Percentiles rank a stretch among this genome's conserved stretches.
These are phyloP conservation scores for Solanum neorickii DNA, from an alignment of 257 asterid species.

Conservation along the genomic window DNA sequence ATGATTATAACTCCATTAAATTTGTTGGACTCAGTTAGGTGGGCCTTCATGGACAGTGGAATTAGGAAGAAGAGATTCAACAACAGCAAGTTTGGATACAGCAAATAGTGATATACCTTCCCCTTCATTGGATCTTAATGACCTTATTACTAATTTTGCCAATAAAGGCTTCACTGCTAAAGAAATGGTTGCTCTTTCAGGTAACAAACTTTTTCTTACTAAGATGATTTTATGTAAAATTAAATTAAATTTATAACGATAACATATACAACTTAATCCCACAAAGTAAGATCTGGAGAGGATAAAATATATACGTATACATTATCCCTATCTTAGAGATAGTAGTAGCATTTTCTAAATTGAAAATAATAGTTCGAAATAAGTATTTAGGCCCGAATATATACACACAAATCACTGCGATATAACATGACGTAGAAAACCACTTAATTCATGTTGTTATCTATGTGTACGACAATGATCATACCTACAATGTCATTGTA, in stretches of 20 bases:
- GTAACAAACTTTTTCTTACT: slow-evolving; percentile 1
- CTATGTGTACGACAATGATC: no score
- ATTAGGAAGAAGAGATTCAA: slow-evolving; percentile 53
- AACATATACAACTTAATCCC: no score
- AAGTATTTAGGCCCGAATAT: neutral
- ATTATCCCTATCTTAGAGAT: neutral
- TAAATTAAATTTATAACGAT: no score
- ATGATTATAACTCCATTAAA: neutral
- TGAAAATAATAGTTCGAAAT: neutral
- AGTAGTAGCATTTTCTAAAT: neutral
- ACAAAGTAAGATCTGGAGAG: no score
- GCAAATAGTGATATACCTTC: slow-evolving; percentile 51
- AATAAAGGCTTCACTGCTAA: slow-evolving; percentile 46
- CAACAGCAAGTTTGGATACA: slow-evolving; percentile 38
- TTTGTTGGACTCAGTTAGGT: slow-evolving; percentile 27
- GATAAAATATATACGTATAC: neutral
- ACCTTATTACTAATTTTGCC: slow-evolving; percentile 33
- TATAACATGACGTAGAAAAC: neutral
- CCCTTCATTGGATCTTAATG: slow-evolving; percentile 30
- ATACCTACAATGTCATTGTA: neutral
- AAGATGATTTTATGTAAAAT: neutral
- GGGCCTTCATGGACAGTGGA: slow-evolving; percentile 47
- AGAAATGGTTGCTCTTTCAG: slow-evolving; percentile 56
- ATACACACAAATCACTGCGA: neutral
- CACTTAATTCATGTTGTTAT: neutral